These are phyloP conservation scores for Panellus pusillus DNA, from an alignment of 768 basidiomycete genomes.

Conservation along the genomic window DNA sequence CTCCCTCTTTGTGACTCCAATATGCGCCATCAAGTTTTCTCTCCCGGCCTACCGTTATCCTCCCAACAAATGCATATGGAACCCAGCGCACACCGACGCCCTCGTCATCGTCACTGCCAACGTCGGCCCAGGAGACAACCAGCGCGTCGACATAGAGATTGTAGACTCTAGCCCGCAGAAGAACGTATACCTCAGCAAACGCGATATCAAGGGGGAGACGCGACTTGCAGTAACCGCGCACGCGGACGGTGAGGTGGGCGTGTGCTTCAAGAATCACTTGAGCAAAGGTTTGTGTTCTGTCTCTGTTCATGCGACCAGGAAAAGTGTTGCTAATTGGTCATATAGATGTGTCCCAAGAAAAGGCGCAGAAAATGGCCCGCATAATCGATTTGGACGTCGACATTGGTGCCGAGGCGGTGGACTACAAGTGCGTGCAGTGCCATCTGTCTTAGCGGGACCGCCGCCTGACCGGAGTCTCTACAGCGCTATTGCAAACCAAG, in stretches of 20 bases:
- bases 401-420: conserved; percentile 97
- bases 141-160: conserved; percentile 93
- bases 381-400: conserved; percentile 94
- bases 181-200: conserved; percentile 91
- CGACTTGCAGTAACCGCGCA: conserved; percentile 93
- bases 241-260: conserved; percentile 90
- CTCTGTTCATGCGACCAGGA: neutral
- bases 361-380: conserved; percentile 53
- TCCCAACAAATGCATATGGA: conserved; percentile 90
- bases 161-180: conserved; percentile 81
- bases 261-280: conserved; percentile 86
- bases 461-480: conserved; percentile 3
- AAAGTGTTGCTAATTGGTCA: neutral
- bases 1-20: conserved; percentile 29
- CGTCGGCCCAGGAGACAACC: conserved; percentile 70
- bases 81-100: conserved; percentile 79
- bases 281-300: conserved; percentile 60
- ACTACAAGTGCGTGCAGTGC: conserved; percentile 83
- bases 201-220: conserved; percentile 85
- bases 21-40: conserved; percentile 80
- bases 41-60: conserved; percentile 75
- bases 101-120: conserved; percentile 97
- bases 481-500: conserved; percentile 98
- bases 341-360: conserved; percentile 46
- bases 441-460: neutral